Base-by-base conservation (phyloP, 768 basidiomycete genomes). In the Rhizopogon vulgaris region DNA sequence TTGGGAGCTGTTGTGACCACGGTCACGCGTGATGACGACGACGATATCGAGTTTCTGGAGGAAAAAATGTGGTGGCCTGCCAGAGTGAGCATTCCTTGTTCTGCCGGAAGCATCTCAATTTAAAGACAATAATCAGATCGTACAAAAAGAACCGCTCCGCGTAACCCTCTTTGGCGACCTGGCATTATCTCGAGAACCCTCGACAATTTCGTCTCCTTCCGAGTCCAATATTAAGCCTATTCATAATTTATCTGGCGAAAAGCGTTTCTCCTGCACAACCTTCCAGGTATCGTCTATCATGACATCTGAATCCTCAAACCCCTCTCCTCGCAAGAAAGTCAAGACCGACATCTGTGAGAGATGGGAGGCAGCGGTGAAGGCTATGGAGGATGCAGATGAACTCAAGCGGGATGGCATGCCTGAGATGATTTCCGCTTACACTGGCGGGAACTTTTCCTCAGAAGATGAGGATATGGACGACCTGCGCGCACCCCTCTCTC, bases 61-160 rank as follows among this genome's bases (percentile, higher is more conserved):
- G 42, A 48, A 28, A 56, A 63, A 52, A 65, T 80, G 37, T 89
- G 87, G 87, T 89, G 87, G 87, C 87, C 87, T 18, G 84, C 74
- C 27, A 75, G 77, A 72, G 87, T 87, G 59, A 57, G 71, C 66
- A 24, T 24, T 41, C 22, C 50, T 42, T 39, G 54, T 51, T 53
- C 51, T 49, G 54, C 54, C 39, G 47, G 40, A 46, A 32, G 24
- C 41, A 27, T 38, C 11, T 25, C 17, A 27, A n/a, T 27, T 56
- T 17, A 52, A 47, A 24, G 39, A 22, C 40, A 47, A 51, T 43
- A 8, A 38, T 34, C 43, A 60, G 62, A 54, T 67, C 8, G 60
- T 71, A 3, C 63, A 58, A 48, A 60, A 61, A 30, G 41, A 59
- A 53, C 66, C 58, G 55, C 64, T 58, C 49, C 59, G 60, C 58